Base-by-base conservation (phyloP, 2,329 filamentous ascomycete genomes). In the Fusarium chlamydosporum region DNA sequence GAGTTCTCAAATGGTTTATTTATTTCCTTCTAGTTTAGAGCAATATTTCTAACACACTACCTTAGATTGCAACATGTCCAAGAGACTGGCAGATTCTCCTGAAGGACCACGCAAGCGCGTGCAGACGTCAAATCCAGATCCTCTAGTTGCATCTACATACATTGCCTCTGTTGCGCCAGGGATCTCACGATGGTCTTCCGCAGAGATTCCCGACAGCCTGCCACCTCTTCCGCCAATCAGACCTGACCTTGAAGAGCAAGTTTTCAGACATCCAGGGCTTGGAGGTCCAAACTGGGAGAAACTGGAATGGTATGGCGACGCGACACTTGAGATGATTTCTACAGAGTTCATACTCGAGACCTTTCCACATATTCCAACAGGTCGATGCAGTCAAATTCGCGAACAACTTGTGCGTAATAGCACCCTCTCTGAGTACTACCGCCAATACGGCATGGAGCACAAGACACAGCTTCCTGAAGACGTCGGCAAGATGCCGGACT, bases 221-320 rank as follows among this genome's bases (percentile, higher is more conserved):
- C 90, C 90, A 4, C 82, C 85, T 2, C 79, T 93, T 2, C 92
- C 92, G 4, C 75, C 80, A 11, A 86, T 93, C 51, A 85, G 93
- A 66, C 79, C 84, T 0, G 78, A 81, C 23, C 82, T 94, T 18
- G 87, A 90, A 71, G 81, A 79, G 27, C 85, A 88, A 16, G 87
- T 89, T 12, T 91, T 94, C 73, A 92, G 86, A 1, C 92, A 95
- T 72, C 81, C 84, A 2, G 88, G 87, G 2, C 75, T 82, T 55
- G 74, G 73, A 5, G 65, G 60, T 2, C 71, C 74, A 27, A 79
- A 78, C 73, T 97, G 97, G 78, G 94, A 97, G 74, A 87, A 88
- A 18, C 87, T 97, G 8, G 95, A 98, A 79, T 94, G 95, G 81
- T 84, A 97, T 9, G 95, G 95, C 8, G 95, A 98, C 76, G 91